A percentile compares a stretch with the other conserved stretches of the same genome.
These are phyloP conservation scores for Globisporangium cylindrosporum DNA, from an alignment of 352 stramenopile species.

Conservation along the genomic window DNA sequence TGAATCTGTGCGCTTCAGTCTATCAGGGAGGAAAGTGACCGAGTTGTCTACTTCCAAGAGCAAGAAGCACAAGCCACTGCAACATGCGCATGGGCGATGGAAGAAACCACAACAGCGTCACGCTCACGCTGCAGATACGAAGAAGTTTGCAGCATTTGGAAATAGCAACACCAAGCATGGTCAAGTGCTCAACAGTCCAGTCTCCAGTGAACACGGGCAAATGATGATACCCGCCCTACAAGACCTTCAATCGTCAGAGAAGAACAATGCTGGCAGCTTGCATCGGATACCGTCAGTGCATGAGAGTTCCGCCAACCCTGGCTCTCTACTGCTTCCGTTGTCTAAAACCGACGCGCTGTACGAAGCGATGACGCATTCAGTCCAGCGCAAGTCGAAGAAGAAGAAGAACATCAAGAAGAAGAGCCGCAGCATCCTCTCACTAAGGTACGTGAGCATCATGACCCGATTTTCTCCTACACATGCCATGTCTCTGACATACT, in stretches of 20 bases:
- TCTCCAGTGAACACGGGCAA: neutral
- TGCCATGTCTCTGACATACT: neutral
- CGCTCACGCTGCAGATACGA: neutral
- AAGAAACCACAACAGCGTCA: constrained; percentile 1
- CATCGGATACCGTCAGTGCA: neutral
- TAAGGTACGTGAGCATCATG: constrained; percentile 21
- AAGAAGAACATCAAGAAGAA: constrained; percentile 13
- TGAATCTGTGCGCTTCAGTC: constrained; percentile 12
- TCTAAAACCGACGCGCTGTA: constrained; percentile 1
- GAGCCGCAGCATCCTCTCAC: constrained; percentile 23
- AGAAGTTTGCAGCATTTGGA: neutral
- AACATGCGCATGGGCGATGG: neutral
- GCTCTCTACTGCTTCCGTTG: neutral
- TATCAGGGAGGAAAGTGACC: neutral
- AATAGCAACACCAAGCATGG: neutral
- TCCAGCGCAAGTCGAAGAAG: constrained; percentile 1
- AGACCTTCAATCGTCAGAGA: neutral
- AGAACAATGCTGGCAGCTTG: neutral
- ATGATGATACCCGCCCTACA: neutral
- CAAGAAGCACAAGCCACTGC: neutral
- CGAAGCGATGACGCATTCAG: neutral
- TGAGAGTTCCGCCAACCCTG: neutral
- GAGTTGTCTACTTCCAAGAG: neutral
- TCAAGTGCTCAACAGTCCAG: neutral
- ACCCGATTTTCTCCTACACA: neutral